phyloP scores from a whole-genome alignment of 1,284 basidiomycete species.

The Cutaneotrichosporon daszewskae region DNA sequence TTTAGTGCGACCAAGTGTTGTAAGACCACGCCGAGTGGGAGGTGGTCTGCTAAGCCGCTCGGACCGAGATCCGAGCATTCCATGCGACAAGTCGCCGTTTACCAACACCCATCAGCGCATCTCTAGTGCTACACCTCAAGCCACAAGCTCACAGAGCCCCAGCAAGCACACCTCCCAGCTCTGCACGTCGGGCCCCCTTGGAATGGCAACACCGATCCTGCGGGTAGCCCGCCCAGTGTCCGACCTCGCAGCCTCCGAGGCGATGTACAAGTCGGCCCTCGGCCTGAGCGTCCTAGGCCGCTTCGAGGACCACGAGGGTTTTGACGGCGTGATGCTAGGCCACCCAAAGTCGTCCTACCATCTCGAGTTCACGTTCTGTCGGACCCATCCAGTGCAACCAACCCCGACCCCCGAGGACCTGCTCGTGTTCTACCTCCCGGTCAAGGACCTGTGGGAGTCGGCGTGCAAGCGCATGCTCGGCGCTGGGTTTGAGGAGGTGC shows the following conservation, averaged over 20 bases:
- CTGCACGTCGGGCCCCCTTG: no score
- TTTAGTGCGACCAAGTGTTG: no score
- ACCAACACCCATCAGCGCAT: no score
- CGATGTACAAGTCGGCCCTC: neutral
- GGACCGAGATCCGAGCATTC: no score
- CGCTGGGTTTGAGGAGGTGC: neutral
- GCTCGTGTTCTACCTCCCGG: conserved; percentile 8
- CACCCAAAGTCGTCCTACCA: conserved; percentile 1
- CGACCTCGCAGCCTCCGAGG: neutral
- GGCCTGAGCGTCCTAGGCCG: neutral
- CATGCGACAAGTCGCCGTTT: no score
- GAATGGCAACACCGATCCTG: no score
- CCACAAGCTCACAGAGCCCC: no score
- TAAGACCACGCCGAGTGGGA: no score
- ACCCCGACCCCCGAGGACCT: conserved; percentile 8
- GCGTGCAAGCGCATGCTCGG: neutral
- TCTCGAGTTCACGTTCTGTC: conserved; percentile 5
- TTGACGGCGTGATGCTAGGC: conserved; percentile 13
- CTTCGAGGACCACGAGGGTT: conserved; percentile 1
- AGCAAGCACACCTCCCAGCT: no score
- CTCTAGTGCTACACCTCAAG: no score
- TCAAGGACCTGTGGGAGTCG: conserved; percentile 2
- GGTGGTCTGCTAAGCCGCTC: no score
- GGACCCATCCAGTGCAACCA: neutral
- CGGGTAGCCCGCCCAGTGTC: neutral